Evolutionary conservation across 139 green algal species (phyloP), one percentile per base, ranked within the genome.

Genomic region (Chlamydomonas schloesseri): DNA sequence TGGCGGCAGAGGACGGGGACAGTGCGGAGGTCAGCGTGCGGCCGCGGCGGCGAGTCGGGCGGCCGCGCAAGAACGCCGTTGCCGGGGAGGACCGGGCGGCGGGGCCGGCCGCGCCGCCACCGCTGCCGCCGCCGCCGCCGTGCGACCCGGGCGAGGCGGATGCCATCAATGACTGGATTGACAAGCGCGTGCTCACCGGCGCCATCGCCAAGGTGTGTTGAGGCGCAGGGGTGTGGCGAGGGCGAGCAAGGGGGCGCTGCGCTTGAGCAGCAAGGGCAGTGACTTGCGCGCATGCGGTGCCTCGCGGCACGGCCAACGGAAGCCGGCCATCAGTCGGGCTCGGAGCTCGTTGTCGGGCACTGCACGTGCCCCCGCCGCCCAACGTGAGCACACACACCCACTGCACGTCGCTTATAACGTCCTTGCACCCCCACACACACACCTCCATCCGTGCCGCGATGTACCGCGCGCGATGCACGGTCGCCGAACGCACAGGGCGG

Each of bases 81-180:
- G 76, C 29, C 18, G 70, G 42, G 68, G 76, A 10, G 60, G 81
- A 34, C 13, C 58, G 13, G 53, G 55, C 24, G 5, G 71, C 9
- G 31, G 53, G 4, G 23, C 17, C 62, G 28, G 42, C 33, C 33
- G 14, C 17, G 37, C 24, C 20, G 62, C 29, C n/a, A 10, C 53
- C 68, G 47, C 62, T 47, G 36, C 60, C 73, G 1, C 15, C 73
- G 8, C 60, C 72, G 28, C 50, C 80, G 33, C 68, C 68, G 29
- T 69, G 50, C 26, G 80, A 78, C 68, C 80, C 67, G 1, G 80
- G 50, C 37, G 67, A 78, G 80, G 67, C 75, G 50, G 53, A 81
- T 3, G 87, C 87, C 28, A 82, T 90, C 58, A 78, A 87, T 71
- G 84, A 89, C 31, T 98, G 94, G 93, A 91, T 98, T 67, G 94